Evolutionary conservation across 2,329 filamentous ascomycete species (phyloP).

Genomic region (Pseudogymnoascus sp.): DNA sequence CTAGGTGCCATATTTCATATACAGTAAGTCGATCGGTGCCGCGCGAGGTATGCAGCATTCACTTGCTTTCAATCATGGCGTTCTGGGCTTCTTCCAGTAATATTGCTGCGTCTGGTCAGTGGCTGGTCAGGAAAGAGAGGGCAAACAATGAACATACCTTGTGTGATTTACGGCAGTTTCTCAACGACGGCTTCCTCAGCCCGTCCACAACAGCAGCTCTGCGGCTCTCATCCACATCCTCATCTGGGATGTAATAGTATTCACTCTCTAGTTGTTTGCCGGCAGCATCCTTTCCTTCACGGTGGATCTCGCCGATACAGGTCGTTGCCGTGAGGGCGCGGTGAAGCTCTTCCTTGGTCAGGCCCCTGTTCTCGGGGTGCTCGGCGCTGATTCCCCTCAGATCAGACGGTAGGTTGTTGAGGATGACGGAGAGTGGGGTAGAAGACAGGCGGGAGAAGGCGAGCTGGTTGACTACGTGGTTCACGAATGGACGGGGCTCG

Average conservation of each 20-base stretch:
- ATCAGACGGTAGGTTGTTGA: constrained; percentile 71
- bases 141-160: constrained; percentile 57
- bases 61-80: constrained; percentile 36
- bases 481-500: constrained; percentile 45
- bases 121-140: constrained; percentile 3
- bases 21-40: background rate
- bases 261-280: constrained; percentile 91
- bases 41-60: background rate
- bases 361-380: constrained; percentile 31
- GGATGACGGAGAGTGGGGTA: constrained; percentile 79
- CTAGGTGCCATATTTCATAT: background rate
- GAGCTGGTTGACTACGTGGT: constrained; percentile 91
- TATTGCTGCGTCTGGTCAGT: constrained; percentile 45
- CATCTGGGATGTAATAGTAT: constrained; percentile 91
- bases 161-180: constrained; percentile 88
- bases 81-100: constrained; percentile 58
- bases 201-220: constrained; percentile 77
- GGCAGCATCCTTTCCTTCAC: constrained; percentile 91
- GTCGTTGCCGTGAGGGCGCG: constrained; percentile 62
- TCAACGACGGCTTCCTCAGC: constrained; percentile 77
- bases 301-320: constrained; percentile 80
- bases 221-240: constrained; percentile 70
- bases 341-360: constrained; percentile 57
- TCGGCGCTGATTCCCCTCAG: constrained; percentile 36
- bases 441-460: constrained; percentile 90